Conservation (phyloP, 1,284 basidiomycete genomes). For the Leccinum fuscescens region DNA sequence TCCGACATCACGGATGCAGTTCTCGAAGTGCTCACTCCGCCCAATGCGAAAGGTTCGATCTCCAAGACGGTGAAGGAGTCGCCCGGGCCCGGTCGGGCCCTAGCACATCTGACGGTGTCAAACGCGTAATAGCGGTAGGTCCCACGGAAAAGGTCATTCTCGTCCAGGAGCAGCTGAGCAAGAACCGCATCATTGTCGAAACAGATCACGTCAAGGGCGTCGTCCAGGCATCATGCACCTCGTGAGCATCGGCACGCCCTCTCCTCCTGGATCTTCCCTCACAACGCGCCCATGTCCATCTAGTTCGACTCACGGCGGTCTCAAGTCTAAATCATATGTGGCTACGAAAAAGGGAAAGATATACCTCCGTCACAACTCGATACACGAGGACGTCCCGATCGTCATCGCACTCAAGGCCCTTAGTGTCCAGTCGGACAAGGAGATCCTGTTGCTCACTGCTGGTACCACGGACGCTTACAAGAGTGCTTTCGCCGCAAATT, state of each 20-base stretch:
- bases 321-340: slow-evolving; percentile 99
- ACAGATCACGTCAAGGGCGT: slow-evolving; percentile 87
- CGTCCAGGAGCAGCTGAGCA: slow-evolving; percentile 98
- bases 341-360: slow-evolving; percentile 92
- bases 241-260: slow-evolving; percentile 50
- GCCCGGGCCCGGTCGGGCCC: too few relatives aligned
- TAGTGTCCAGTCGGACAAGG: slow-evolving; percentile 96
- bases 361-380: slow-evolving; percentile 97
- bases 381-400: slow-evolving; percentile 96
- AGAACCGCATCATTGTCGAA: slow-evolving; percentile 99
- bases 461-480: slow-evolving; percentile 92
- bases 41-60: too few relatives aligned
- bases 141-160: slow-evolving; percentile 91
- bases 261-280: slow-evolving; percentile 2
- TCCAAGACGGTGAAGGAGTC: too few relatives aligned
- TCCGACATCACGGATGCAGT: too few relatives aligned
- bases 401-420: slow-evolving; percentile 96
- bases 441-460: slow-evolving; percentile 93
- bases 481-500: slow-evolving; percentile 84
- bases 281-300: slow-evolving; percentile 9
- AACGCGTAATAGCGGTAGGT: too few relatives aligned
- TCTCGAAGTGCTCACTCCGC: too few relatives aligned
- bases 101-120: too few relatives aligned
- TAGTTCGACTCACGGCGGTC: slow-evolving; percentile 93
- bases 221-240: slow-evolving; percentile 96